Conservation (phyloP, 1,139 yeast genomes). For the Kurtzmaniella quercitrusa region DNA sequence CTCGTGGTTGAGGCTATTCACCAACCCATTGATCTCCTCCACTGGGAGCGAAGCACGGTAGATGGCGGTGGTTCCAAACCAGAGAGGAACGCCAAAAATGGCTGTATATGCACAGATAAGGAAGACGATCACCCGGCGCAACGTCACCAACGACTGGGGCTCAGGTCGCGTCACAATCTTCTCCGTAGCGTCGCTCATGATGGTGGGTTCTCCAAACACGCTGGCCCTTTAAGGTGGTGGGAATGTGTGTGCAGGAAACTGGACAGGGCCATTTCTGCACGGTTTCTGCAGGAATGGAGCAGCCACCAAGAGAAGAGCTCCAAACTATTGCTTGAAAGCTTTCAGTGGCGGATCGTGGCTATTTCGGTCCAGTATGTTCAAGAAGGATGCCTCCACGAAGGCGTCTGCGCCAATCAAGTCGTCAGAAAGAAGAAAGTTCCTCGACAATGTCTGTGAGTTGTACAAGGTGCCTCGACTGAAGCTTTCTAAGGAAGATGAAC, state of each 20-base stretch:
- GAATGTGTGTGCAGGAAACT: neutral
- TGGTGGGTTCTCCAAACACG: neutral
- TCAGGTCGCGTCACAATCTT: slow-evolving; percentile 4
- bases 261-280: neutral
- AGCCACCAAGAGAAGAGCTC: neutral
- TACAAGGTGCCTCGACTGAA: slow-evolving; percentile 43
- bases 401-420: slow-evolving; percentile 76
- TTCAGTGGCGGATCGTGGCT: neutral
- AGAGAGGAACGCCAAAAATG: slow-evolving; percentile 67
- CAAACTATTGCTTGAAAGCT: neutral
- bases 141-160: slow-evolving; percentile 1
- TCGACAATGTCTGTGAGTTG: slow-evolving; percentile 41
- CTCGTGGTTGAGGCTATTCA: slow-evolving; percentile 27
- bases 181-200: neutral
- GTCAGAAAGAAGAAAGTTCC: slow-evolving; percentile 69
- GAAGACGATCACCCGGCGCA: slow-evolving; percentile 13
- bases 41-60: slow-evolving; percentile 73
- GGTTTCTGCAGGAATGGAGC: neutral
- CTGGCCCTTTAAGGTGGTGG: no score
- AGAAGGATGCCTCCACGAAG: slow-evolving; percentile 62
- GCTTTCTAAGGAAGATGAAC: slow-evolving; percentile 43
- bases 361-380: slow-evolving; percentile 43
- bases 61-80: slow-evolving; percentile 66
- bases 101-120: slow-evolving; percentile 33
- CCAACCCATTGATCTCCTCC: slow-evolving; percentile 38